Evolutionary conservation across 1,139 yeast genomes (phyloP).

Genomic region (Geotrichum histeridarum): DNA sequence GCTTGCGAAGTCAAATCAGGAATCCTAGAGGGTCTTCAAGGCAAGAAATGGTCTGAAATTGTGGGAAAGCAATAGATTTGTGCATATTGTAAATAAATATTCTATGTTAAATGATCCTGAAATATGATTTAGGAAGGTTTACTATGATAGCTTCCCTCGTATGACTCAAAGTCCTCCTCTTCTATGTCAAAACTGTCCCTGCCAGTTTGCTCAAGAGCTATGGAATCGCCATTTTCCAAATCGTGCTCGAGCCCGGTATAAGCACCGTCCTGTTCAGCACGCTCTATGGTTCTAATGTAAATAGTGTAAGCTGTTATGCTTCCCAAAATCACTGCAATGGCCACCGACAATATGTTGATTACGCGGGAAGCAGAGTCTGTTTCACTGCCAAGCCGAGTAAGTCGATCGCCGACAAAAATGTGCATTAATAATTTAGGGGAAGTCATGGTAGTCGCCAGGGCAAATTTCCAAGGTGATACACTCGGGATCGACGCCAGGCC

Average conservation of each 20-base stretch:
- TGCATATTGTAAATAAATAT: not conserved
- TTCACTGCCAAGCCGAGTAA: constrained; percentile 60
- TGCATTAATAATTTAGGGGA: constrained; percentile 78
- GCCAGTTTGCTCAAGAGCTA: not conserved
- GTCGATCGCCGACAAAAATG: constrained; percentile 71
- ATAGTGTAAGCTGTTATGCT: constrained; percentile 63
- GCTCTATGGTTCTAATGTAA: constrained; percentile 39
- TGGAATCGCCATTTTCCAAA: not conserved
- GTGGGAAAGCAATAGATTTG: constrained; percentile 19
- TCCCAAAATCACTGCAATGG: constrained; percentile 55
- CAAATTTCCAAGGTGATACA: constrained; percentile 41
- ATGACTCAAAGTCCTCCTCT: constrained; percentile 2
- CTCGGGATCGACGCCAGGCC: constrained; percentile 85
- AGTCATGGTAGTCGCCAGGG: constrained; percentile 55
- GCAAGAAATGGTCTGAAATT: constrained; percentile 71
- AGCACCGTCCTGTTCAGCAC: constrained; percentile 12
- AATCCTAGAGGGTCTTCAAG: constrained; percentile 59
- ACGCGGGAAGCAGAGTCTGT: constrained; percentile 50
- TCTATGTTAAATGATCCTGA: not conserved
- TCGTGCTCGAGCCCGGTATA: constrained; percentile 10
- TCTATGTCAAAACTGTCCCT: constrained; percentile 15
- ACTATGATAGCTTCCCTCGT: not conserved
- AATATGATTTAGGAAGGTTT: not conserved
- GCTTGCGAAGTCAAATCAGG: constrained; percentile 76
- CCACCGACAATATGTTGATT: constrained; percentile 59